Percentiles rank a stretch among this genome's conserved stretches.
Evolutionary conservation across 352 stramenopile species (phyloP).

Genomic region (Globisporangium emineosum): DNA sequence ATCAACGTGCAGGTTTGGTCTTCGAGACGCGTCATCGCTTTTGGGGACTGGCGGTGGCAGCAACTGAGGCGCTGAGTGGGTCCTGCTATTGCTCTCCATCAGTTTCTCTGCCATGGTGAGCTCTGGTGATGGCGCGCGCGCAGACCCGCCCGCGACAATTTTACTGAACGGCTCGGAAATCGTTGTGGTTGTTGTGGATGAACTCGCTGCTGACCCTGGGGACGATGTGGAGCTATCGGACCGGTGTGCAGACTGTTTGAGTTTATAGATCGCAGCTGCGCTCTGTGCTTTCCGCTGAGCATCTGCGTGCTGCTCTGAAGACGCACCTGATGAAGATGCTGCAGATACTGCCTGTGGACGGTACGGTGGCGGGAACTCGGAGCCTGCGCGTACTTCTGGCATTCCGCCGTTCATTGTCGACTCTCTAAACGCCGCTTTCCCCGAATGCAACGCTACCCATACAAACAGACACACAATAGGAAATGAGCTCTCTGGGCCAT

Average conservation of each 20-base stretch:
- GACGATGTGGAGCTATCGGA: slow-evolving; percentile 22
- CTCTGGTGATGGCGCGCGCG: slow-evolving; percentile 18
- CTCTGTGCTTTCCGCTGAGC: slow-evolving; percentile 71
- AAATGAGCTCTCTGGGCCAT: slow-evolving; percentile 4
- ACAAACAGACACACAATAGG: slow-evolving; percentile 8
- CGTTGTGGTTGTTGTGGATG: slow-evolving; percentile 3
- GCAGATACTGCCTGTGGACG: slow-evolving; percentile 18
- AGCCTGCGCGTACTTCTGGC: slow-evolving; percentile 49
- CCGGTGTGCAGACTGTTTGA: slow-evolving; percentile 34
- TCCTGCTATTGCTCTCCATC: slow-evolving; percentile 4
- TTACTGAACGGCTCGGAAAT: slow-evolving; percentile 45
- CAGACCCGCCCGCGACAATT: slow-evolving; percentile 31
- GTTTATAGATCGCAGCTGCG: slow-evolving; percentile 65
- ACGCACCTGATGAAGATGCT: slow-evolving; percentile 7
- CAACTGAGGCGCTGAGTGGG: background rate
- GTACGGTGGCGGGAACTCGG: slow-evolving; percentile 49
- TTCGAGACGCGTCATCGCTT: slow-evolving; percentile 18
- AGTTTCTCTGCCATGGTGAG: slow-evolving; percentile 15
- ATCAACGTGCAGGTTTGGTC: slow-evolving; percentile 50
- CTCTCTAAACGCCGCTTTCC: slow-evolving; percentile 74
- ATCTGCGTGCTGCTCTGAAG: slow-evolving; percentile 29
- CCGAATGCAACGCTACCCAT: slow-evolving; percentile 54
- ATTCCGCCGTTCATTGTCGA: slow-evolving; percentile 35
- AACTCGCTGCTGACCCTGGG: slow-evolving; percentile 18
- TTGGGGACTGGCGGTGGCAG: background rate